Conservation (phyloP, 139 green algal species). For the Eudorina sp. region DNA sequence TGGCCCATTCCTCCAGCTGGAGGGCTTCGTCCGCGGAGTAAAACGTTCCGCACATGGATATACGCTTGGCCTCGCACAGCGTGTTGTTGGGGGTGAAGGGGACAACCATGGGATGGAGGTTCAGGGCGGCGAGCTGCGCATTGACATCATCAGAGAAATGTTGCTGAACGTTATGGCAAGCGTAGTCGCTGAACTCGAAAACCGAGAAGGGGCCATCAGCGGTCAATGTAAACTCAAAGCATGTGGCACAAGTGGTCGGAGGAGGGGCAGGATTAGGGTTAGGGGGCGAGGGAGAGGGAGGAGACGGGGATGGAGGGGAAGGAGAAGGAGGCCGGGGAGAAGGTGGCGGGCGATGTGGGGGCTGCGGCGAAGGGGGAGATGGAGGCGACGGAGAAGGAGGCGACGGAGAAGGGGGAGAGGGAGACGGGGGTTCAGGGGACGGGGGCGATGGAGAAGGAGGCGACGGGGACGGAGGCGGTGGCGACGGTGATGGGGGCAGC, state of each 20-base stretch:
- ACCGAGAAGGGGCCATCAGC: not conserved
- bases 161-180: not conserved
- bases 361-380: not conserved
- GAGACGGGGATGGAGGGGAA: not conserved
- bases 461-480: too few species aligned
- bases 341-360: not conserved
- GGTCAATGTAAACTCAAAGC: not conserved
- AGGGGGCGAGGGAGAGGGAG: not conserved
- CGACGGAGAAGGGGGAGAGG: not conserved
- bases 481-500: too few species aligned
- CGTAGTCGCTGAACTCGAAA: not conserved
- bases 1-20: not conserved
- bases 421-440: not conserved
- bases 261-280: too few species aligned
- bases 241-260: not conserved
- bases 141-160: not conserved
- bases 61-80: not conserved
- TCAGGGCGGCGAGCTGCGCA: not conserved
- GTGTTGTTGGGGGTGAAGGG: not conserved
- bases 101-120: not conserved
- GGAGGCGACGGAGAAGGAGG: not conserved
- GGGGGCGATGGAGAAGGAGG: not conserved
- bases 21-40: not conserved
- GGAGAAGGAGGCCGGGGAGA: not conserved
- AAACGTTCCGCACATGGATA: not conserved